These are phyloP conservation scores for Gossypium thurberi DNA, from an alignment of 345 rosid genomes.

Conservation along the genomic window DNA sequence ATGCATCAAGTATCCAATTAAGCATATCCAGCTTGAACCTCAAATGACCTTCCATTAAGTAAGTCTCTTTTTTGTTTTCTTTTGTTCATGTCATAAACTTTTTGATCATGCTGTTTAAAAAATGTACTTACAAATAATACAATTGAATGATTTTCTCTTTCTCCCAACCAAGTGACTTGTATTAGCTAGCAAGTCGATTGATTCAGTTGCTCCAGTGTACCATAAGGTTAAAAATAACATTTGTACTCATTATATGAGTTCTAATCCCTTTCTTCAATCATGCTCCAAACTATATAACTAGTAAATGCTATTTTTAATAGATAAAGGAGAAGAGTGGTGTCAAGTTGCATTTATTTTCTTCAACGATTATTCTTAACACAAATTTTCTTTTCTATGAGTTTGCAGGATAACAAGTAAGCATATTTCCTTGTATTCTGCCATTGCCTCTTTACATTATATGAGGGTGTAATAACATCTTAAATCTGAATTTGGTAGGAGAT, in stretches of 20 bases:
- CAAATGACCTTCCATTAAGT: conserved; percentile 23
- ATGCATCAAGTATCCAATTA: conserved; percentile 12
- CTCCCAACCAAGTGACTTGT: background rate
- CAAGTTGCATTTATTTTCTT: background rate
- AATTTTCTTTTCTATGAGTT: background rate
- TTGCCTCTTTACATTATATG: background rate
- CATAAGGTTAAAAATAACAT: background rate
- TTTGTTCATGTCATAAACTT: background rate
- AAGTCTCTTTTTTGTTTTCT: conserved; percentile 19
- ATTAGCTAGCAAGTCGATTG: no score
- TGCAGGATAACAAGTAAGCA: conserved; percentile 4
- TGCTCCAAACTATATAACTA: background rate
- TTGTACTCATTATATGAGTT: background rate
- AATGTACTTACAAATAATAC: conserved; percentile 6
- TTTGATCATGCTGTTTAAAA: no score
- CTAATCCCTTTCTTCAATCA: background rate
- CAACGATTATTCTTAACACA: background rate
- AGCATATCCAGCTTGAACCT: conserved; percentile 20
- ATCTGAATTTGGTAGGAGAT: background rate
- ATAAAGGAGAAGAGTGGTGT: background rate
- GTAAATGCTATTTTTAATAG: background rate
- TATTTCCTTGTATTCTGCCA: background rate
- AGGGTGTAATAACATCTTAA: background rate
- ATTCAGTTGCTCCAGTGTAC: background rate
- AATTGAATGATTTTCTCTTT: background rate